Percentiles rank a stretch among this genome's conserved stretches.
These are phyloP conservation scores for Auriscalpium vulgare DNA, from an alignment of 768 basidiomycete genomes.

Conservation along the genomic window DNA sequence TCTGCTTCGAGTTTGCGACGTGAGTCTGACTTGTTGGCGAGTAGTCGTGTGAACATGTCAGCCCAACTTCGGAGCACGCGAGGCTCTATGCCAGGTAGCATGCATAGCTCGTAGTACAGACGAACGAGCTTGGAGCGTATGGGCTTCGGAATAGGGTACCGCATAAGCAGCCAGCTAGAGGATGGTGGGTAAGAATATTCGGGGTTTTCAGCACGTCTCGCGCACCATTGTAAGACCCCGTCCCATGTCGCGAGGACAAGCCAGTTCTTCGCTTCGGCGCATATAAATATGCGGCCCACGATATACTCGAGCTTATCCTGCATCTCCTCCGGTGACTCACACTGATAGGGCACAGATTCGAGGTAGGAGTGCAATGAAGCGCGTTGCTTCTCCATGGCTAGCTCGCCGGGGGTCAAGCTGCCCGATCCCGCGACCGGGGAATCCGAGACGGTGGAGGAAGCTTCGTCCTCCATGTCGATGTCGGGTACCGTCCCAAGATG, in stretches of 20 bases:
- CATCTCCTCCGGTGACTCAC: constrained; percentile 69
- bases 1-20: constrained; percentile 57
- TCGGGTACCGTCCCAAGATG: constrained; percentile 5
- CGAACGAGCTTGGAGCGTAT: constrained; percentile 66
- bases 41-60: constrained; percentile 66
- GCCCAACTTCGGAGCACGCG: constrained; percentile 68
- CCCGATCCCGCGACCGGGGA: constrained; percentile 29
- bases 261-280: constrained; percentile 74
- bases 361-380: constrained; percentile 59
- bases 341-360: constrained; percentile 61
- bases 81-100: constrained; percentile 69
- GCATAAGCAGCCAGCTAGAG: constrained; percentile 71
- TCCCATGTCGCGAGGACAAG: constrained; percentile 69
- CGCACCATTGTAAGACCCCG: constrained; percentile 69
- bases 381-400: constrained; percentile 47
- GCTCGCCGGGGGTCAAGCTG: constrained; percentile 19
- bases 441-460: constrained; percentile 32
- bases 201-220: background rate
- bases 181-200: background rate
- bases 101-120: constrained; percentile 72
- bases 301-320: constrained; percentile 60
- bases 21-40: constrained; percentile 55
- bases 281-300: constrained; percentile 57
- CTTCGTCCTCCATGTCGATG: constrained; percentile 47
- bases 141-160: constrained; percentile 64